Base-by-base conservation (phyloP, 1,139 yeast genomes). In the Zygoascus meyerae region DNA sequence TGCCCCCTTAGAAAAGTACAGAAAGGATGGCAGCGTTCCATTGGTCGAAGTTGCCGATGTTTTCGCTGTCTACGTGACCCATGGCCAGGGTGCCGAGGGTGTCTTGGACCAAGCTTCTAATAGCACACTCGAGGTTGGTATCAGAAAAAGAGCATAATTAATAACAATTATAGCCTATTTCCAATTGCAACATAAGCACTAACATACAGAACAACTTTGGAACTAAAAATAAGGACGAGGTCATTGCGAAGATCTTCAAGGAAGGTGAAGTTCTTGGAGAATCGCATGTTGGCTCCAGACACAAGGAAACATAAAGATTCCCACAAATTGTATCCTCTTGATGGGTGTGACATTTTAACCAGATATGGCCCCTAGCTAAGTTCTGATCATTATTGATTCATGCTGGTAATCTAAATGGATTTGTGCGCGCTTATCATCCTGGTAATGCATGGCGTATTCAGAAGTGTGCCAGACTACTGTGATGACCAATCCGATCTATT, bases 101-200 rank as follows among this genome's bases (percentile, higher is more conserved):
- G 73, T 75, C 7, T 65, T 83, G 32, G 87, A 82, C 50, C 81
- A 78, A 59, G 95, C 94, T 1, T 81, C 90, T n/a, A 74, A 78
- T 49, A 67, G 70, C 16, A 83, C 81, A 53, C 66, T 86, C 50
- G 75, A 72, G 41, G 52, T 46, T 42, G 40, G 52, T 45, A 18
- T 17, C 11, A 14, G 41, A 45, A 28, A 31, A n/a, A n/a, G 8
- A 6, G 5, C 8, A 6, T 31, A 31, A n/a, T 7, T 31, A 31
- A n/a, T n/a, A n/a, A n/a, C n/a, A n/a, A n/a, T n/a, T n/a, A n/a
- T n/a, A n/a, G 26, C 7, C 26, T 4, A 5, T 21, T 21, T 21
- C 4, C 26, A 21, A 21, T 21, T 21, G 26, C 7, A 10, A 31
- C 3, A 8, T 12, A 4, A 8, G 42, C 3, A 39, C 33, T 28